Evolutionary conservation across 1,284 basidiomycete species (phyloP).

Genomic region (Wallemia hederae): DNA sequence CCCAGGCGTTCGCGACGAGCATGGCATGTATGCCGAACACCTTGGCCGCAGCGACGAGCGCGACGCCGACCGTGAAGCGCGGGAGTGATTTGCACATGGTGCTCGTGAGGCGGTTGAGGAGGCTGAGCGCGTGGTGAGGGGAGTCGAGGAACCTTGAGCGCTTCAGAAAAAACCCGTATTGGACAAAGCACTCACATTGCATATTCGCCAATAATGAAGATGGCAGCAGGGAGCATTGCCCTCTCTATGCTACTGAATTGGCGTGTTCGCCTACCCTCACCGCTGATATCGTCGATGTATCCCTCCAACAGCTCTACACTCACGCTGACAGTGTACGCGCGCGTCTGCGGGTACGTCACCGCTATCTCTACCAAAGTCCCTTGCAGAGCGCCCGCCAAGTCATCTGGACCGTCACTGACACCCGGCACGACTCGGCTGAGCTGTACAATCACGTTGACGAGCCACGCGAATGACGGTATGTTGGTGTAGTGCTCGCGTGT

Average conservation of each 20-base stretch:
- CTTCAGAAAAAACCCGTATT: too few species aligned
- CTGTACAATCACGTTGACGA: constrained; percentile 68
- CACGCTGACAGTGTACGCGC: neutral
- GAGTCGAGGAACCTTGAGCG: neutral
- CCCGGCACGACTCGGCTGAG: constrained; percentile 16
- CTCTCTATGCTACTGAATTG: neutral
- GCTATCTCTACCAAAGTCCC: neutral
- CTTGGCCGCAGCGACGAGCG: neutral
- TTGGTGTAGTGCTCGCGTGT: constrained; percentile 57
- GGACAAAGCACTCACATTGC: neutral
- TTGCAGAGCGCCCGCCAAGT: neutral
- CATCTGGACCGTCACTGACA: neutral
- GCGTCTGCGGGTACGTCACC: neutral
- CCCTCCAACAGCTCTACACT: neutral
- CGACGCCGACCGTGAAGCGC: too few species aligned
- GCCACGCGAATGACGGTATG: constrained; percentile 85
- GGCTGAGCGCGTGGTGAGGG: neutral
- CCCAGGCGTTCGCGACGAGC: neutral
- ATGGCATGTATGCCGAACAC: neutral
- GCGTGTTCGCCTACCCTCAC: too few species aligned
- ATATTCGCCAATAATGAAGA: neutral
- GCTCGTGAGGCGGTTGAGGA: too few species aligned
- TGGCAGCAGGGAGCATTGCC: neutral
- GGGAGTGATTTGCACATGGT: too few species aligned
- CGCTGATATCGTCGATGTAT: neutral